Conservation (phyloP, 192 early-diverging fungal genomes). For the Helicostylum pulchrum region DNA sequence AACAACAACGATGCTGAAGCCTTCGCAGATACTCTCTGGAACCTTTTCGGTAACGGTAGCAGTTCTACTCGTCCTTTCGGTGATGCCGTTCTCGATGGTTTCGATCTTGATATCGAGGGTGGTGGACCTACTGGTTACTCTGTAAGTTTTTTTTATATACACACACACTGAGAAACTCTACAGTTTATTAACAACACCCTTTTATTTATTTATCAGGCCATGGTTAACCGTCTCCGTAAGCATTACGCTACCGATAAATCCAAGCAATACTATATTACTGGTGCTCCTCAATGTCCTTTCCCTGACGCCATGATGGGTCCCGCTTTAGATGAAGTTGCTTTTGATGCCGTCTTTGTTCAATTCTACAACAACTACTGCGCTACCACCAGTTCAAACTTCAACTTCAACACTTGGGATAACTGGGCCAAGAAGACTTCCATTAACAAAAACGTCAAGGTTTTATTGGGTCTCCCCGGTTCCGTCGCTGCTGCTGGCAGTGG, state of each 20-base stretch:
- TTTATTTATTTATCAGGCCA: constrained; percentile 23
- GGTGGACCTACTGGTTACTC: constrained; percentile 54
- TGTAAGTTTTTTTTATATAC: no score
- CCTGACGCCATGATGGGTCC: constrained; percentile 69
- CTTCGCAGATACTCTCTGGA: constrained; percentile 74
- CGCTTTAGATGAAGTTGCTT: constrained; percentile 52
- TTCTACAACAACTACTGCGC: constrained; percentile 84
- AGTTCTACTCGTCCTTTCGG: constrained; percentile 66
- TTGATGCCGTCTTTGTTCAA: constrained; percentile 71
- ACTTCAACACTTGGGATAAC: constrained; percentile 71
- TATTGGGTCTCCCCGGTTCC: constrained; percentile 65
- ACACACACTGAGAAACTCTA: no score
- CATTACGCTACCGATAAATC: constrained; percentile 27
- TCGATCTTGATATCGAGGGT: constrained; percentile 67
- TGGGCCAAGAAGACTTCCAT: constrained; percentile 59
- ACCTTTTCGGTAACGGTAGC: constrained; percentile 69
- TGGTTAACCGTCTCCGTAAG: constrained; percentile 52
- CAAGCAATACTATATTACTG: constrained; percentile 48
- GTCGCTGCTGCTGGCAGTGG: constrained; percentile 56
- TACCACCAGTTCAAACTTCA: constrained; percentile 57
- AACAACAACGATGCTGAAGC: constrained; percentile 51
- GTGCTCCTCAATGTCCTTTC: constrained; percentile 73
- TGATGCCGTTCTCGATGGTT: constrained; percentile 50
- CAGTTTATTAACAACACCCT: no score
- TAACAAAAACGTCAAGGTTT: constrained; percentile 65